Base-by-base conservation (phyloP, 2,329 filamentous ascomycete genomes). In the Fusarium marasasianum region DNA sequence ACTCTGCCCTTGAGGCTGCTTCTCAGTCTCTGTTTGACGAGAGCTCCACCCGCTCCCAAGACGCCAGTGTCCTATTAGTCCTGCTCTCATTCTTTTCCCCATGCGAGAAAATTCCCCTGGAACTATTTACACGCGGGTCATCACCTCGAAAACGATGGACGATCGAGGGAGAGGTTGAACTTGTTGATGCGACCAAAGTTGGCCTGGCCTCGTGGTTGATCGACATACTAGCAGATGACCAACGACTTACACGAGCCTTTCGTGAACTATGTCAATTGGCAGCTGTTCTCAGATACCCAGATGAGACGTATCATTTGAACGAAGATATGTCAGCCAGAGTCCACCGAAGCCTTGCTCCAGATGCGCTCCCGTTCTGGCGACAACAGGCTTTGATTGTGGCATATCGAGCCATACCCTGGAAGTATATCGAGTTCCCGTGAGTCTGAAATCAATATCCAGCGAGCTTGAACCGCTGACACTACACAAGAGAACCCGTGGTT, bases 101-200 rank as follows among this genome's bases (percentile, higher is more conserved):
- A 14, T 75, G 63, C 33, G 72, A 76, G 29, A 71, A 68, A 37
- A 68, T 76, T 22, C 65, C 74, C 10, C 33, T 73, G 69, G 73
- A 63, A 56, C 79, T 68, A 65, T 72, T 74, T 62, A 60, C 18
- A 45, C 58, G 65, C 57, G 78, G 71, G 64, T 78, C 55, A 47
- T 63, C 65, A 29, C 62, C 48, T 74, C 76, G 73, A 66, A 83
- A 55, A 44, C 69, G 74, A 44, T 76, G 74, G 74, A 76, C 69
- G 17, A 41, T 45, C 12, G 60, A 75, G 22, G 74, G 74, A 26
- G 43, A 73, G 13, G 56, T 76, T 48, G 75, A 77, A 65, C 69
- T 41, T 63, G 60, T n/a, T 80, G 81, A 69, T 71, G 84, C 76
- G 80, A 83, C 29, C 80, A 82, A 17, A 6, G 50, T 61, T 58